Evolutionary conservation across 2,329 filamentous ascomycete genomes (phyloP), one percentile per base, ranked within the genome.

Genomic region (Neofusicoccum sp.): DNA sequence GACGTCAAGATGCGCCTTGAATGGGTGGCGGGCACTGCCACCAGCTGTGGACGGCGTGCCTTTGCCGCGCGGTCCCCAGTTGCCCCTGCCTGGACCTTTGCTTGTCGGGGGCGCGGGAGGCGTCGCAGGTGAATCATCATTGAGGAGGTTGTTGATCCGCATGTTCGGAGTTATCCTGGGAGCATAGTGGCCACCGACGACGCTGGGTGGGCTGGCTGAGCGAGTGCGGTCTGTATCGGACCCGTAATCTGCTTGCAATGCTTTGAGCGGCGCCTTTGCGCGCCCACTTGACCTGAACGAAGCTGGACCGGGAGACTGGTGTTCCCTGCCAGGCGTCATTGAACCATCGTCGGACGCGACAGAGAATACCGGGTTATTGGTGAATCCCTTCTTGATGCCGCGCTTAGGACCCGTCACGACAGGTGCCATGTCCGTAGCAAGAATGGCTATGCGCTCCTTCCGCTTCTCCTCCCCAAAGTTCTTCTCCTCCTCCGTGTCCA

Each of bases 381-480:
- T 75, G 68, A 75, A 76, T 16, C 77, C 77, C 63, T 80, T 80
- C 66, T 80, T 81, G 61, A 76, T 74, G 1, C 77, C 78, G 8
- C 79, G 74, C 69, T 81, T 82, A 3, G 80, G 76, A 6, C 79
- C 79, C 6, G 79, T 80, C 66, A 81, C 86, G 5, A 88, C 79
- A 61, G 87, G 88, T 30, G 85, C 86, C 71, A 89, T 88, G 68
- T 93, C 90, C 68, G 86, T 87, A 64, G 89, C 87, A 54, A 93
- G 82, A 64, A 93, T 93, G 67, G 77, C 70, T 65, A 87, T 88
- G 56, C 89, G 82, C 73, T 91, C 89, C 69, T 85, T 86, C 74
- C 89, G 85, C 78, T 92, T 93, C 66, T 84, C 80, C 64, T 85
- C 80, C 30, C 89, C 89, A 75, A 90, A 93, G 2, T 84, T 82